phyloP scores from a whole-genome alignment of 768 basidiomycete species.

The Lactarius sanguifluus region DNA sequence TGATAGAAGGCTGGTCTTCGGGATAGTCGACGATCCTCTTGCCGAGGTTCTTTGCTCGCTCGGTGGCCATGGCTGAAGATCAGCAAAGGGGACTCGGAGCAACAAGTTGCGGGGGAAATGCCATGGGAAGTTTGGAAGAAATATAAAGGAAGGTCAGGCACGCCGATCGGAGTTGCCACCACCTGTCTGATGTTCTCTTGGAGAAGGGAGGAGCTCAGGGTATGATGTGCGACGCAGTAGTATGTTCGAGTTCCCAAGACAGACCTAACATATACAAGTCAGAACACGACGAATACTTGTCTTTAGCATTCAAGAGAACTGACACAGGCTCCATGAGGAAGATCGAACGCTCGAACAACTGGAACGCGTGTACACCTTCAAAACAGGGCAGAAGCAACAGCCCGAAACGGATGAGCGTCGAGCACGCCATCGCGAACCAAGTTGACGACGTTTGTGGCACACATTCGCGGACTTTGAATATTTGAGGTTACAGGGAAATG shows the following conservation, averaged over 20 bases:
- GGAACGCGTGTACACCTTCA: not conserved
- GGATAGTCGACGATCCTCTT: constrained; percentile 63
- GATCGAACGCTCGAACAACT: not conserved
- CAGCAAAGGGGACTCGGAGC: not conserved
- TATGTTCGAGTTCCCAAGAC: not conserved
- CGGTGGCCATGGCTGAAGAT: constrained; percentile 38
- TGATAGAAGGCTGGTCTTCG: constrained; percentile 56
- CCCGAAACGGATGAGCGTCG: not conserved
- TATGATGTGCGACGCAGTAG: not conserved
- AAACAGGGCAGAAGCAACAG: not conserved
- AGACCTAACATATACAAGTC: not conserved
- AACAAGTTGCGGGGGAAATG: not conserved
- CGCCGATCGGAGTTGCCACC: not conserved
- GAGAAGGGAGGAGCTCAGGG: not conserved
- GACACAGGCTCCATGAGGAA: not conserved
- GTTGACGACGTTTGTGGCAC: constrained; percentile 30
- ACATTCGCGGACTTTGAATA: constrained; percentile 7
- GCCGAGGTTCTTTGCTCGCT: constrained; percentile 45
- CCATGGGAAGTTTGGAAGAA: not conserved
- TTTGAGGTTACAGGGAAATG: not conserved
- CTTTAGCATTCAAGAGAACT: not conserved
- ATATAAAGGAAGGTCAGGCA: constrained; percentile 13
- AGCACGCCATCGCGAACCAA: constrained; percentile 28
- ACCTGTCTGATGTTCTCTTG: not conserved
- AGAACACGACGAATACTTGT: not conserved